A percentile compares a stretch with the other conserved stretches of the same genome.
phyloP scores from a whole-genome alignment of 2,329 filamentous ascomycete species.

The Westerdykella aurantiaca region DNA sequence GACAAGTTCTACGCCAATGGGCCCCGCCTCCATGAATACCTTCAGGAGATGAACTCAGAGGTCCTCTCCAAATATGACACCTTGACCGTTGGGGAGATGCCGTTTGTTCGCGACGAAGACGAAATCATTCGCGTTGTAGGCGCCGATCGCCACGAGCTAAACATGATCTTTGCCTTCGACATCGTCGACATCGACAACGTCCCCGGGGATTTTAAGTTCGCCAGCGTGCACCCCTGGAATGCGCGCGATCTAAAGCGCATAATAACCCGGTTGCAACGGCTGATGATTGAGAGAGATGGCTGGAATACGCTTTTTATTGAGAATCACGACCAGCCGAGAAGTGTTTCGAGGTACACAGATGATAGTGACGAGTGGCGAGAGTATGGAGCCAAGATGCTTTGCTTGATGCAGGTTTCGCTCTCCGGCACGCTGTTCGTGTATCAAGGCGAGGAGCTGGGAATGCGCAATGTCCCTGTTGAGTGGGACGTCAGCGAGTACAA shows the following conservation, averaged over 20 bases:
- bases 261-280: conserved; percentile 29
- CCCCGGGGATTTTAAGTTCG: conserved; percentile 32
- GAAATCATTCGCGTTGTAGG: conserved; percentile 45
- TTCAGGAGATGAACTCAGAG: conserved; percentile 57
- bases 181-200: conserved; percentile 37
- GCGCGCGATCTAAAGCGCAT: conserved; percentile 29
- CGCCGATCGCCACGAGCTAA: conserved; percentile 47
- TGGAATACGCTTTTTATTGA: conserved; percentile 50
- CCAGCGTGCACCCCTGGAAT: conserved; percentile 29
- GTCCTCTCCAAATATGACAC: conserved; percentile 57
- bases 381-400: conserved; percentile 45
- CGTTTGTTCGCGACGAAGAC: conserved; percentile 45
- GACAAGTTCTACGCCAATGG: conserved; percentile 59
- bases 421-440: conserved; percentile 47
- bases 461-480: conserved; percentile 42
- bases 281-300: conserved; percentile 35
- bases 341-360: conserved; percentile 44
- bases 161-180: conserved; percentile 61
- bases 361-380: conserved; percentile 45
- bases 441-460: conserved; percentile 49
- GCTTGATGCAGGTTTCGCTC: conserved; percentile 45
- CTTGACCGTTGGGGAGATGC: conserved; percentile 62
- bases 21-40: conserved; percentile 62
- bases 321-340: conserved; percentile 51
- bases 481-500: conserved; percentile 46